These are phyloP conservation scores for Leccinum subgranulosum DNA, from an alignment of 768 basidiomycete species.

Conservation along the genomic window DNA sequence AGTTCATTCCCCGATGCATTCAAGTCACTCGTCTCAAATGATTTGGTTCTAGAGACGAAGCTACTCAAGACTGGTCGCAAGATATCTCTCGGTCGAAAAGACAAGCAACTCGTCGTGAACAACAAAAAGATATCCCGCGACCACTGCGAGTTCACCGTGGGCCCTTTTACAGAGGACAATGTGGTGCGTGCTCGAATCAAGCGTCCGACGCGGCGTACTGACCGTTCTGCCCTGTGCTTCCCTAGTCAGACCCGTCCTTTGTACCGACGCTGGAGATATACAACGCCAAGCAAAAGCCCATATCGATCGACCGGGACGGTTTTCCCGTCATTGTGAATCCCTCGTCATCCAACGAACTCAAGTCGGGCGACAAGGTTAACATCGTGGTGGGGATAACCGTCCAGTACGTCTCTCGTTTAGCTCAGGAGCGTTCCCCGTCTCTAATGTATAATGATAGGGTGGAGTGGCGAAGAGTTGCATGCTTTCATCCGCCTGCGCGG, in stretches of 20 bases:
- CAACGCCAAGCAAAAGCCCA: constrained; percentile 46
- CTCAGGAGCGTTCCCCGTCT: neutral
- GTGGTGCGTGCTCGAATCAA: constrained; percentile 41
- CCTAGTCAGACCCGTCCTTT: constrained; percentile 47
- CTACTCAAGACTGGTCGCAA: constrained; percentile 57
- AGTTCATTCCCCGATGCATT: constrained; percentile 23
- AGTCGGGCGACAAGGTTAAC: constrained; percentile 52
- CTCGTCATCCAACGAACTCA: constrained; percentile 38
- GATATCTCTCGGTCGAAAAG: constrained; percentile 59
- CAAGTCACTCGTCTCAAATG: neutral
- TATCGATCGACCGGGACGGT: constrained; percentile 40
- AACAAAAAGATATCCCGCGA: constrained; percentile 63
- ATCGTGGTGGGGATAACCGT: constrained; percentile 43
- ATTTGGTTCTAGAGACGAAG: constrained; percentile 43
- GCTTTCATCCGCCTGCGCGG: constrained; percentile 40
- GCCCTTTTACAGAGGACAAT: constrained; percentile 47
- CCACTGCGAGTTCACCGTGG: constrained; percentile 59
- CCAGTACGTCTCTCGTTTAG: constrained; percentile 37
- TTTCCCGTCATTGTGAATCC: constrained; percentile 35
- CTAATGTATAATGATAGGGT: constrained; percentile 35
- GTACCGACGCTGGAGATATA: constrained; percentile 48
- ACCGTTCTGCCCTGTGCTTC: neutral
- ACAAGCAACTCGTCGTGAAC: constrained; percentile 46
- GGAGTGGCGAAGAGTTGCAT: constrained; percentile 50
- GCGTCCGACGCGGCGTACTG: neutral